phyloP scores from a whole-genome alignment of 1,139 yeast species.

The Sporopachydermia cereana region DNA sequence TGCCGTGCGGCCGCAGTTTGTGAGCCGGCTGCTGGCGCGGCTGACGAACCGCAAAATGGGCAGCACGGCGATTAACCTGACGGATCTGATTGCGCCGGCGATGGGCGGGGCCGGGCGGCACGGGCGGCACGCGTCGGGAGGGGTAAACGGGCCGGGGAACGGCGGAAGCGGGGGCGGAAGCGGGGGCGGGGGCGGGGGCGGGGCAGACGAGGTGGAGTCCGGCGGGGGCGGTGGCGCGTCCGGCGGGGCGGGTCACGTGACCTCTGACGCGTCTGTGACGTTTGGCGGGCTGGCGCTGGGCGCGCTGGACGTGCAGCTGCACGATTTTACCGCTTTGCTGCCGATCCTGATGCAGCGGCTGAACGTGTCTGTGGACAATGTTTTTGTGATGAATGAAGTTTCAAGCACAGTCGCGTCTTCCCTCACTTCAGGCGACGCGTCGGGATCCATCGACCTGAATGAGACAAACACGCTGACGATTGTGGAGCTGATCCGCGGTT shows the following conservation, averaged over 20 bases:
- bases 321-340: slow-evolving; percentile 2
- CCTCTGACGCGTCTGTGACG: not conserved
- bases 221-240: no score
- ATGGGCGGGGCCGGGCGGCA: not conserved
- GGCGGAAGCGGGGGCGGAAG: not conserved
- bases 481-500: not conserved
- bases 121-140: not conserved
- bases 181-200: not conserved
- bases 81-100: not conserved
- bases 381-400: not conserved
- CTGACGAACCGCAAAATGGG: not conserved
- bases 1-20: not conserved
- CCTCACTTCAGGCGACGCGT: not conserved
- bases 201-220: not conserved
- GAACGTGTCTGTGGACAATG: slow-evolving; percentile 1
- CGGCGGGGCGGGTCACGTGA: not conserved
- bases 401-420: not conserved
- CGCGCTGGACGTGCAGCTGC: not conserved
- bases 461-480: not conserved
- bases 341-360: not conserved
- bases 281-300: not conserved
- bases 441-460: not conserved
- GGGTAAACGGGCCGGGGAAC: not conserved
- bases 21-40: not conserved
- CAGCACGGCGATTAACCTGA: slow-evolving; percentile 1